phyloP scores from a whole-genome alignment of 768 basidiomycete species.

The Leccinum boreale region DNA sequence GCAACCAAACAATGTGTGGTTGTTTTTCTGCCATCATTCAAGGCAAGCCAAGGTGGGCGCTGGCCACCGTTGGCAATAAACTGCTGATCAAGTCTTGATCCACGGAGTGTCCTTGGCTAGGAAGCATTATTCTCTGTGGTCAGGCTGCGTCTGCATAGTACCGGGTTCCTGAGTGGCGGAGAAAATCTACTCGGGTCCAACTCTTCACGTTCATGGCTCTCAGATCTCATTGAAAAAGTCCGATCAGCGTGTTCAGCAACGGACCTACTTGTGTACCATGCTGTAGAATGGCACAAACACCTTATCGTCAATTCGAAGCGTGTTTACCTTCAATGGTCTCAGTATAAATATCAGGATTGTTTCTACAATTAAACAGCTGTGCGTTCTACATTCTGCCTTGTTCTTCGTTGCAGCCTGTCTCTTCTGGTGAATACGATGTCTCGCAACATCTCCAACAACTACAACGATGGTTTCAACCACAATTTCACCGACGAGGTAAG shows the following conservation, averaged over 20 bases:
- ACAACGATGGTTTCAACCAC: constrained; percentile 26
- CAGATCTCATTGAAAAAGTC: not conserved
- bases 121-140: not conserved
- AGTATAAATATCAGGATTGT: not conserved
- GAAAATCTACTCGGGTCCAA: not conserved
- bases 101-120: not conserved
- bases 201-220: not conserved
- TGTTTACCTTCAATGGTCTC: not conserved
- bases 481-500: constrained; percentile 30
- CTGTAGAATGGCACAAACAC: constrained; percentile 15
- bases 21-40: not conserved
- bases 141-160: not conserved
- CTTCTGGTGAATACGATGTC: constrained; percentile 14
- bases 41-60: not conserved
- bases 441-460: constrained; percentile 9
- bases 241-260: not conserved
- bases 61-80: constrained; percentile 8
- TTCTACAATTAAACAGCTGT: not conserved
- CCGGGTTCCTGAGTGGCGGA: constrained; percentile 6
- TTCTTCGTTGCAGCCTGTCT: not conserved
- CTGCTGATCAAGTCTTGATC: not conserved
- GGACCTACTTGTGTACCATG: constrained; percentile 16
- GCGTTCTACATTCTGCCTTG: not conserved
- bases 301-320: not conserved
- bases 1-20: not conserved